A percentile compares a stretch with the other conserved stretches of the same genome.
Evolutionary conservation across 257 asterid species (phyloP).

Genomic region (Parsonsia alboflavescens): DNA sequence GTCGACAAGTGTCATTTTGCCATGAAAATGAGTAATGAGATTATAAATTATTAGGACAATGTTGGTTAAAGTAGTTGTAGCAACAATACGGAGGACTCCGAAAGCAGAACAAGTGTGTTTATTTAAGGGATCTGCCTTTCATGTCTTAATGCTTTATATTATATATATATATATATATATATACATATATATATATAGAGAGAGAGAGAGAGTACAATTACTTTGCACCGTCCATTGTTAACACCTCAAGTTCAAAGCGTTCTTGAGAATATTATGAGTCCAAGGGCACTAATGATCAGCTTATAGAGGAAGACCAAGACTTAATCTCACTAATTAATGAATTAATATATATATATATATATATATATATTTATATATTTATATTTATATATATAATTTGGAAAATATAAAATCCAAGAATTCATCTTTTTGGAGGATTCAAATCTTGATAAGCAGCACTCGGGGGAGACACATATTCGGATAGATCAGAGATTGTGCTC

Average conservation of each 20-base stretch:
- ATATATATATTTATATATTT: too few relatives aligned
- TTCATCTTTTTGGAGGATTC: neutral
- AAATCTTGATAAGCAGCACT: neutral
- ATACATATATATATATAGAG: neutral
- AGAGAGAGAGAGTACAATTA: conserved; percentile 19
- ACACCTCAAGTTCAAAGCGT: conserved; percentile 9
- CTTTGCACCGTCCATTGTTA: conserved; percentile 31
- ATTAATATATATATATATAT: too few relatives aligned
- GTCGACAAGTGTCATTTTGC: conserved; percentile 22
- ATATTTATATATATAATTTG: too few relatives aligned
- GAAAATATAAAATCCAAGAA: too few relatives aligned
- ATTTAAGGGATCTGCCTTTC: neutral
- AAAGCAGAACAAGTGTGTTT: conserved; percentile 14
- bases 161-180: too few relatives aligned
- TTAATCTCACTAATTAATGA: neutral
- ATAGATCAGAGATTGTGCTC: too few relatives aligned
- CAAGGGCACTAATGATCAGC: conserved; percentile 15
- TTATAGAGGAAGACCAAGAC: conserved; percentile 28
- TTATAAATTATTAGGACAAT: conserved; percentile 9
- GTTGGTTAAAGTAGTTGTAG: conserved; percentile 15
- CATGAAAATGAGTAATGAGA: conserved; percentile 4
- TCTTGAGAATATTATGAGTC: conserved; percentile 24
- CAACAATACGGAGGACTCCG: conserved; percentile 1
- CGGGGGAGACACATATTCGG: too few relatives aligned
- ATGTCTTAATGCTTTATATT: conserved; percentile 21